Evolutionary conservation across 805 yeast species (phyloP), one percentile per base, ranked within the genome.

Genomic region (Tetrapisispora taiwanensis): DNA sequence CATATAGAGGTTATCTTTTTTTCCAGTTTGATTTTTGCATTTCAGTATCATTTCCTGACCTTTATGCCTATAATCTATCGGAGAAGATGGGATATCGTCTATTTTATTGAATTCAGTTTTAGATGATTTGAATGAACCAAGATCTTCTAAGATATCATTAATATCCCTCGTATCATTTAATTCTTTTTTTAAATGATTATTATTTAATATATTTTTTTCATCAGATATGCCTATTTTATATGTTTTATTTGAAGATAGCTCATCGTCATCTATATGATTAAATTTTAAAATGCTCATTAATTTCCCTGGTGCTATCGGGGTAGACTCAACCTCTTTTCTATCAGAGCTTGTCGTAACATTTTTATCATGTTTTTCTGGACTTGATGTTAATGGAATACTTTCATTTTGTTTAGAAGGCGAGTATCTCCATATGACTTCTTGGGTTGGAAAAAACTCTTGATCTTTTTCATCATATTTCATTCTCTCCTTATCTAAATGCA

Each of bases 361-460:
- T 22, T 49, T 53, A 26, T 54, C 56, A 2, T 37, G 35, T 6
- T 50, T 52, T 27, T 49, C 48, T 6, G 58, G 50, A 36, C 56
- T 51, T 13, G 42, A 30, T 3, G 45, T 32, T 39, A 48, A 48
- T 36, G 50, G 58, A 3, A 48, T 45, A 4, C 36, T 35, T 2
- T 39, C 39, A 28, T 46, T 50, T 22, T 46, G 49, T 20, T 47
- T 42, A 3, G 28, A 32, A 2, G 67, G 67, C 7, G 57, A 55
- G 37, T 58, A 59, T 15, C 50, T 51, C 67, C 67, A 62, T 9
- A 61, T 53, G 2, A 62, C 64, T 43, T 59, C 60, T 36, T 61
- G 65, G 13, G 58, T 39, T 19, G 52, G 51, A 1, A 46, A 48
- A 17, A 49, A 48, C 14, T 36, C 45, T 4, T 32, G 27, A 13